Evolutionary conservation across 257 asterid species (phyloP), one percentile per base, ranked within the genome.

Genomic region (Cynanchum wilfordii): DNA sequence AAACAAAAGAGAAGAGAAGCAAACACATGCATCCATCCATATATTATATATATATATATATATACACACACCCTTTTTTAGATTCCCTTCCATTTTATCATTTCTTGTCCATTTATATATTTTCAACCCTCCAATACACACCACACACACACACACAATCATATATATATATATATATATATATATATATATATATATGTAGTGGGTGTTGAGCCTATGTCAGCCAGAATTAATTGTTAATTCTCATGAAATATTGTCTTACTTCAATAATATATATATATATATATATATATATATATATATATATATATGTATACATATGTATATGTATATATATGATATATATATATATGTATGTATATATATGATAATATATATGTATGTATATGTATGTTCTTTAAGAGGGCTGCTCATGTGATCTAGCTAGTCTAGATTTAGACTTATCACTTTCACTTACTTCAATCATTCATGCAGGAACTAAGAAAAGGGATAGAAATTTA

Each of bases 381-480:
- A 6, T 36, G 40, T 36, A 6, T 36, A 2, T 5, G 12, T 16
- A 58, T 68, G 71, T 52, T 25, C 68, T 62, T 51, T 25, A 78
- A 78, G 72, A 74, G 57, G 10, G 17, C 47, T 65, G 67, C 58
- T 65, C 47, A 78, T 40, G 70, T 73, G 74, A 58, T 50, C 30
- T 67, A 10, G 45, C 60, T 67, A 66, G 20, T 50, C 73, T 79
- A 68, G 71, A 54, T 62, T 75, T 79, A 68, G 69, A 54, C 67
- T 80, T 42, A 74, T 60, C 73, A 75, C 66, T 77, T 75, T 79
- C 80, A 83, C 82, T 83, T 59, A 51, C 77, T 76, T 66, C 82
- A 79, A 81, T 79, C 83, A 86, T 83, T 77, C 62, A n/a, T 52
- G 49, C 17, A 27, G 69, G 77, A 45, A 65, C 55, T 59, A 56